Conservation (phyloP, 768 basidiomycete species). For the Kwoniella botswanensis region DNA sequence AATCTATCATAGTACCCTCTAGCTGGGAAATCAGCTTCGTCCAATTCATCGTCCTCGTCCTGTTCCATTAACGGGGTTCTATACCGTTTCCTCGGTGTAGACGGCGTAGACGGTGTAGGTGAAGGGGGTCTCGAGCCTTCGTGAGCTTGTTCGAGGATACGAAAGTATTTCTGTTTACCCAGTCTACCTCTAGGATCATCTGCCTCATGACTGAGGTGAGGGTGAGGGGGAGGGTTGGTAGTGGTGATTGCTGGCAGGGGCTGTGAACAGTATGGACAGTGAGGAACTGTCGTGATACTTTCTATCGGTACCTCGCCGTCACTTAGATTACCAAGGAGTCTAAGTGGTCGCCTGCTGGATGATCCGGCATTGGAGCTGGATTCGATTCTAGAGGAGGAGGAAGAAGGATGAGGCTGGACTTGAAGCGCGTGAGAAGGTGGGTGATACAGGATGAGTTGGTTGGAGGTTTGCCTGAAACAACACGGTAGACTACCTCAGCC, state of each 20-base stretch:
- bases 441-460: conserved; percentile 56
- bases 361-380: conserved; percentile 15
- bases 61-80: conserved; percentile 10
- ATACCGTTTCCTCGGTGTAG: conserved; percentile 9
- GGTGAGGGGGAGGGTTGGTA: not conserved
- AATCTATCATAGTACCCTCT: conserved; percentile 92
- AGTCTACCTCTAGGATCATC: not conserved
- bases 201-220: not conserved
- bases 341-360: conserved; percentile 25
- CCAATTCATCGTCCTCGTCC: conserved; percentile 29
- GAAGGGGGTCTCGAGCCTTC: conserved; percentile 49
- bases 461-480: conserved; percentile 45
- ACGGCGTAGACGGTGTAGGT: conserved; percentile 17
- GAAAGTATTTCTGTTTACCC: conserved; percentile 37
- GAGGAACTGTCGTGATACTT: conserved; percentile 13
- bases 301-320: conserved; percentile 19
- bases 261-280: conserved; percentile 53
- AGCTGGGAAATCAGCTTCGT: conserved; percentile 60
- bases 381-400: not conserved
- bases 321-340: conserved; percentile 13
- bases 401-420: conserved; percentile 39
- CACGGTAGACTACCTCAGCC: not conserved
- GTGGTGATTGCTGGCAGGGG: conserved; percentile 27
- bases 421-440: conserved; percentile 51
- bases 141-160: conserved; percentile 50